Base-by-base conservation (phyloP, 768 basidiomycete genomes). In the Boletus insuetus region DNA sequence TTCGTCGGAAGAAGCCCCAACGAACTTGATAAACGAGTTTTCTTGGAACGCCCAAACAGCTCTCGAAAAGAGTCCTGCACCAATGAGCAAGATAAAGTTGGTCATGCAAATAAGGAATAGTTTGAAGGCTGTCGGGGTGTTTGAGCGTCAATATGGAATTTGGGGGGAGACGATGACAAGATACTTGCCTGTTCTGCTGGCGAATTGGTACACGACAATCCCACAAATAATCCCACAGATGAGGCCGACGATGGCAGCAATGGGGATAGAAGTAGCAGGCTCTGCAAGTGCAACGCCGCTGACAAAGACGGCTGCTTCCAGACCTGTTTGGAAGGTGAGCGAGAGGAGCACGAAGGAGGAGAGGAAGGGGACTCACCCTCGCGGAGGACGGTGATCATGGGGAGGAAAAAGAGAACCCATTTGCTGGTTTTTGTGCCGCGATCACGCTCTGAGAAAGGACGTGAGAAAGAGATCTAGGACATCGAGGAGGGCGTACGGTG, bases 91-190 rank as follows among this genome's bases (percentile, higher is more conserved):
- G 46, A 98, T 76, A 61, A 98, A 74, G 76, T 91, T 91, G 49
- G 96, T 97, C 79, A 96, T 98, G 49, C 84, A 77, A 63, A 98
- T 74, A 51, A 99, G 81, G 86, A 99, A 98, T 61, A 94, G 74
- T 34, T 82, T 85, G 35, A 98, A 76, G 2, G 93, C 89, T 83
- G 58, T 26, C 14, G 13, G 13, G 29, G 22, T 14, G 11, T 46
- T 16, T 13, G n/a, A 2, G 22, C 12, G 12, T 46, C 22, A 56
- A 31, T 35, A 14, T 9, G 38, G 39, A 12, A 10, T 8, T 11
- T 1, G n/a, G 31, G n/a, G 32, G 13, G 11, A 16, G 34, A 37
- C 16, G 11, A 4, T 11, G 4, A 17, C 6, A 35, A 26, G 2
- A 39, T 6, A 72, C 82, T 67, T 65, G 86, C 88, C 85, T 3